These are phyloP conservation scores for Annulohypoxylon truncatum DNA, from an alignment of 2,329 filamentous ascomycete genomes.

Conservation along the genomic window DNA sequence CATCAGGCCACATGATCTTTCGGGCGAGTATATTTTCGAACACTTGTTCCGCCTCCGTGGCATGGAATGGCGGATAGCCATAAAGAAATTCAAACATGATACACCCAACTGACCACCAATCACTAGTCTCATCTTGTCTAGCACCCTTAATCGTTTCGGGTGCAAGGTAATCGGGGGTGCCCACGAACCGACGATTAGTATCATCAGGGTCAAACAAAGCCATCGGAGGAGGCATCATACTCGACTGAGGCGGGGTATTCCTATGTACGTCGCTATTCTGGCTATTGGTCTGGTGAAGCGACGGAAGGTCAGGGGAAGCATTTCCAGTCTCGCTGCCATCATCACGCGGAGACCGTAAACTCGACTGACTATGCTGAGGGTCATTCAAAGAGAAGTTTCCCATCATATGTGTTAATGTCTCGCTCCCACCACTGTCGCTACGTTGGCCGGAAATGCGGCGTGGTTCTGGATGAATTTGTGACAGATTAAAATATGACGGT, in stretches of 20 bases:
- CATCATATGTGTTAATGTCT: constrained; percentile 85
- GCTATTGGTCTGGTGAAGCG: constrained; percentile 66
- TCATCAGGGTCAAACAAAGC: constrained; percentile 96
- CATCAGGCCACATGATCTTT: constrained; percentile 91
- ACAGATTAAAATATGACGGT: constrained; percentile 91
- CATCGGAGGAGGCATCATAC: constrained; percentile 90
- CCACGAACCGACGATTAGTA: constrained; percentile 91
- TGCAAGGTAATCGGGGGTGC: constrained; percentile 95
- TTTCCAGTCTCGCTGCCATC: constrained; percentile 76
- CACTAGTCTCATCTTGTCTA: constrained; percentile 96
- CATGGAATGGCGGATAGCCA: constrained; percentile 94
- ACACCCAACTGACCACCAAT: constrained; percentile 99
- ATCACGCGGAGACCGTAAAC: constrained; percentile 72
- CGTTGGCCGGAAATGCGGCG: constrained; percentile 81
- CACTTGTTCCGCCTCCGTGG: constrained; percentile 87
- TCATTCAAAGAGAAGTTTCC: constrained; percentile 81
- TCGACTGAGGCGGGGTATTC: constrained; percentile 70
- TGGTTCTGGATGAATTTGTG: constrained; percentile 67
- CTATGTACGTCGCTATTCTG: constrained; percentile 63
- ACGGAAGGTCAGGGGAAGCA: constrained; percentile 80
- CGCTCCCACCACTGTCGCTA: constrained; percentile 93
- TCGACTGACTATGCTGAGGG: constrained; percentile 58
- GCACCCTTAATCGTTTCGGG: constrained; percentile 96
- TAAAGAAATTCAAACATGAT: constrained; percentile 97
- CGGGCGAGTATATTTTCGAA: constrained; percentile 96